Conservation (phyloP, 306 rosid genomes). For the Macrotyloma uniflorum region DNA sequence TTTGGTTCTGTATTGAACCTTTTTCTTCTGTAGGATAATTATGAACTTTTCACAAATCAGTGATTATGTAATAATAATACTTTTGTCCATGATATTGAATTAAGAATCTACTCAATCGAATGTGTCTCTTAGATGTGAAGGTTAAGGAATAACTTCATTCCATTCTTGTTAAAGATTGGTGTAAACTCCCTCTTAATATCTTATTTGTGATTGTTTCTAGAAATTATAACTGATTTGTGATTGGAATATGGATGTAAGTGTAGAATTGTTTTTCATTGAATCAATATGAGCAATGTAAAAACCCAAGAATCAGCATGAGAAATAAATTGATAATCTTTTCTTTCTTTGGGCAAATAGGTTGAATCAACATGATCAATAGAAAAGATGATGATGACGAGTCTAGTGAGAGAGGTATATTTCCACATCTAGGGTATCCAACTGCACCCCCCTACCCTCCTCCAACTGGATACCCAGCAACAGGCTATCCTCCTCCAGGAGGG, state of each 20-base stretch:
- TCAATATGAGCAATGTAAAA: too few relatives aligned
- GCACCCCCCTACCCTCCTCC: conserved; percentile 47
- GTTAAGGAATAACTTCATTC: background rate
- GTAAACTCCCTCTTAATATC: background rate
- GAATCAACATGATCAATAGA: conserved; percentile 45
- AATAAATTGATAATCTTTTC: background rate
- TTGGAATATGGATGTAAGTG: background rate
- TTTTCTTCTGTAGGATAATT: background rate
- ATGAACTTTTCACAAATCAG: background rate
- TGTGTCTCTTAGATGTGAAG: background rate
- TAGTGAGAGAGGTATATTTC: conserved; percentile 47
- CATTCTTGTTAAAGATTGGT: background rate
- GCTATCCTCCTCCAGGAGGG: conserved; percentile 35
- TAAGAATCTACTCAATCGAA: background rate
- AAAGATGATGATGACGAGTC: conserved; percentile 38
- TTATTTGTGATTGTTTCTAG: background rate
- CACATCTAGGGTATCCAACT: conserved; percentile 45
- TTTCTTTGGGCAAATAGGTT: conserved; percentile 3
- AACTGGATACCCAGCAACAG: conserved; percentile 42
- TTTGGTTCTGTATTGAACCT: background rate
- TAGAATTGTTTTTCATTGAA: background rate
- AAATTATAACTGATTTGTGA: background rate
- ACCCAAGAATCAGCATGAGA: too few relatives aligned
- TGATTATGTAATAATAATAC: too few relatives aligned
- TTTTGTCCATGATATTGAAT: background rate